Conservation (phyloP, 805 yeast species). For the Metschnikowia lachancei region DNA sequence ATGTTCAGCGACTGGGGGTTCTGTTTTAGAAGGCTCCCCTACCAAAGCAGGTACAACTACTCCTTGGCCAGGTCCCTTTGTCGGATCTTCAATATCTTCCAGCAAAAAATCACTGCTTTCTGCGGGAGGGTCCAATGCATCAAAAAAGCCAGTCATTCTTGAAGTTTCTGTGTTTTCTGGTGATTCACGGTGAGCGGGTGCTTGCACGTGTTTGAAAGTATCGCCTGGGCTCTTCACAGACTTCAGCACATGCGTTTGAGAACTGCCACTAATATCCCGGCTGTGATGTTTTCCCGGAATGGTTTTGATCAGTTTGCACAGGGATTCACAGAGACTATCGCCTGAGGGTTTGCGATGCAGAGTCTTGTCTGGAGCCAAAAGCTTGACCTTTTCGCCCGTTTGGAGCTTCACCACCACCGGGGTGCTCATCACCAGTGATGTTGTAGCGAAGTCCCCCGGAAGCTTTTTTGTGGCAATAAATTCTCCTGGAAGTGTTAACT, state of each 20-base stretch:
- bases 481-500: slow-evolving; percentile 10
- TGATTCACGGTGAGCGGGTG: background rate
- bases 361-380: slow-evolving; percentile 7
- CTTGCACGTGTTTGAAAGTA: background rate
- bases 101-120: background rate
- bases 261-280: background rate
- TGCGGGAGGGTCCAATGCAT: background rate
- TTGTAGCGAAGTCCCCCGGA: slow-evolving; percentile 10
- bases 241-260: background rate
- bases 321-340: slow-evolving; percentile 1
- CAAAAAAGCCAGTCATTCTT: background rate
- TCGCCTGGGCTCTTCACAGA: background rate
- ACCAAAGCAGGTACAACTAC: too few relatives aligned
- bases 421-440: background rate
- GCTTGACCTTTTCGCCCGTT: slow-evolving; percentile 12
- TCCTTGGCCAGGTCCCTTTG: background rate
- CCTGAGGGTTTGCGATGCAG: background rate
- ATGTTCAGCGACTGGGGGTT: too few relatives aligned
- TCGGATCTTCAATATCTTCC: background rate
- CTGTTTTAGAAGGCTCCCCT: too few relatives aligned
- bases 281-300: background rate
- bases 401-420: slow-evolving; percentile 13
- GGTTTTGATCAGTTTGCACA: slow-evolving; percentile 4
- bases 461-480: slow-evolving; percentile 1
- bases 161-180: background rate